Evolutionary conservation across 176 grass and related monocot genomes (phyloP), one percentile per base, ranked within the genome.

Genomic region (Puccinellia tenuiflora): DNA sequence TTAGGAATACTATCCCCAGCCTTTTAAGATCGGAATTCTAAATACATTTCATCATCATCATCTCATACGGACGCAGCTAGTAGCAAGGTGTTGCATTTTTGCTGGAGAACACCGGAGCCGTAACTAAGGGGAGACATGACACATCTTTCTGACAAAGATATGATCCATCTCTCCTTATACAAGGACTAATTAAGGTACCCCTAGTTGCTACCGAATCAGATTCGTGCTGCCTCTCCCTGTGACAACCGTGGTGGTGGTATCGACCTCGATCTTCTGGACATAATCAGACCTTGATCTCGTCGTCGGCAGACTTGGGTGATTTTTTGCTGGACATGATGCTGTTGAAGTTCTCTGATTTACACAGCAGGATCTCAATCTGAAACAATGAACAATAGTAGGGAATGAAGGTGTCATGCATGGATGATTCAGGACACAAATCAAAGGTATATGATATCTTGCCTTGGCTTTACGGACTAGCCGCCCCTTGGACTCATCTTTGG

Each of bases 381-480:
- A 79, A 84, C 24, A 26, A 81, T 30, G 17, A 84, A 57, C 7
- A 53, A 20, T 15, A 7, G 17, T 45, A 66, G 4, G 71, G 18
- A 65, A 12, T 68, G 8, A 64, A 76, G 35, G 33, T 21, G 3
- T 21, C 22, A 29, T 50, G 13, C 22, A 22, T 31, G 13, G 18
- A 18, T 45, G 18, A 18, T 45, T 56, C 11, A 73, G 1, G 4
- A 80, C 45, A 66, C 17, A 61, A n/a, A 79, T 48, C 2, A 56
- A 33, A 22, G 57, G 5, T 17, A 20, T 20, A 34, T 22, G 9
- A 10, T 31, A 35, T 78, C 20, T 28, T 68, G 91, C 96, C 90
- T 98, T 95, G 75, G 96, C 96, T 90, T 98, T 98, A 60, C 96
- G 88, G 54, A 98, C 85, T 6, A 95, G 86, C 21, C 88, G 85